Conservation (phyloP, 805 yeast species). For the Myxozyma geophila region DNA sequence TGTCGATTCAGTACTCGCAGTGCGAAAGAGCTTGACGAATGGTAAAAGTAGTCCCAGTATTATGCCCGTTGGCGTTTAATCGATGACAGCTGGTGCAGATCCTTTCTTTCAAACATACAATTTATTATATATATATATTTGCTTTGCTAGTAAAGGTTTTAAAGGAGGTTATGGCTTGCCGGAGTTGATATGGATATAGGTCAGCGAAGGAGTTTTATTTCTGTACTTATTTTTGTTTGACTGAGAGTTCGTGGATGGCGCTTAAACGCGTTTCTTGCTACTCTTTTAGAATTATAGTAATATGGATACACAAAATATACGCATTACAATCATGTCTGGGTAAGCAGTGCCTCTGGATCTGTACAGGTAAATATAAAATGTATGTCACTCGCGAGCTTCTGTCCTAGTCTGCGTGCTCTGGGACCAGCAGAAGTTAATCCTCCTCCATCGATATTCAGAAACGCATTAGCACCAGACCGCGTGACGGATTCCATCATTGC, state of each 20-base stretch:
- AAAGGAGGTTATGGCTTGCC: too few species aligned
- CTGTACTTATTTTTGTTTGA: neutral
- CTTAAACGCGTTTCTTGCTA: too few species aligned
- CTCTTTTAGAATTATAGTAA: neutral
- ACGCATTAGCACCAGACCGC: constrained; percentile 11
- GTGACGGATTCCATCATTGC: constrained; percentile 23
- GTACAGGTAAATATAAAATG: constrained; percentile 18
- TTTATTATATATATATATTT: too few species aligned
- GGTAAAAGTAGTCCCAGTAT: constrained; percentile 1
- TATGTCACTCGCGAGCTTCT: constrained; percentile 20
- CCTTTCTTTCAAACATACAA: neutral
- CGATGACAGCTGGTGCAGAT: neutral
- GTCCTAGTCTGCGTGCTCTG: constrained; percentile 17
- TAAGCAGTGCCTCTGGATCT: constrained; percentile 30
- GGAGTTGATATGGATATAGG: too few species aligned
- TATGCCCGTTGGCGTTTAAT: too few species aligned
- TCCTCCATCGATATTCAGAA: constrained; percentile 11
- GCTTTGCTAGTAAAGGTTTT: too few species aligned
- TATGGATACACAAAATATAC: neutral
- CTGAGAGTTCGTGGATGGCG: too few species aligned
- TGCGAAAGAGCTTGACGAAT: constrained; percentile 31
- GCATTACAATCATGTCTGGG: neutral
- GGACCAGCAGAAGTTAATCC: neutral
- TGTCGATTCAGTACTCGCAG: constrained; percentile 79
- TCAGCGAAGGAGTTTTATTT: neutral